Evolutionary conservation across 306 rosid species (phyloP).

Genomic region (Comarum palustre): DNA sequence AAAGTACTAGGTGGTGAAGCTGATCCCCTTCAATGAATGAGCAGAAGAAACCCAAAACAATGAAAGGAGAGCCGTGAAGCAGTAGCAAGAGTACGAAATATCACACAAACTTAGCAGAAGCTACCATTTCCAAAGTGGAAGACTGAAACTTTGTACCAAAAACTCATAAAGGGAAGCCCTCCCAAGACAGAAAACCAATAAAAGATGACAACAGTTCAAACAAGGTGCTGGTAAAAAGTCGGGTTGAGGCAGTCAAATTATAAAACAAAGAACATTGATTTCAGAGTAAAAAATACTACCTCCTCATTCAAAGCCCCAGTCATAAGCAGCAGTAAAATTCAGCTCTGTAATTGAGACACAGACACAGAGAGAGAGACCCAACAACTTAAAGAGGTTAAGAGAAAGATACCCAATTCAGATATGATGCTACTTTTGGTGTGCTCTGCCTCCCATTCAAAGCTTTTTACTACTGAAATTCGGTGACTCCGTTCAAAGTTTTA

Average conservation of each 20-base stretch:
- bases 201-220: conserved; percentile 50
- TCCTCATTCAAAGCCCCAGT: conserved; percentile 78
- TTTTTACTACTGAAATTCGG: conserved; percentile 47
- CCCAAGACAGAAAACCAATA: conserved; percentile 41
- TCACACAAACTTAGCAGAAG: conserved; percentile 59
- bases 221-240: conserved; percentile 47
- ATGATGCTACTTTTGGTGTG: conserved; percentile 62
- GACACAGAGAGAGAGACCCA: conserved; percentile 27
- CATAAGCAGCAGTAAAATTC: conserved; percentile 58
- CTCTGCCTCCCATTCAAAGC: conserved; percentile 54
- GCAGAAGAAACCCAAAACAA: conserved; percentile 29
- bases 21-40: conserved; percentile 34
- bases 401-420: conserved; percentile 90
- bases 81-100: conserved; percentile 40
- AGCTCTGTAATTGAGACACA: conserved; percentile 38
- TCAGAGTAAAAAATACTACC: conserved; percentile 56
- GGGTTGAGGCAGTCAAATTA: conserved; percentile 47
- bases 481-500: conserved; percentile 25
- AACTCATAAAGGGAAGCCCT: conserved; percentile 50
- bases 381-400: conserved; percentile 55
- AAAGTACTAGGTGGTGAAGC: conserved; percentile 12
- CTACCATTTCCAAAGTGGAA: conserved; percentile 66
- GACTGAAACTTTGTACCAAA: conserved; percentile 51
- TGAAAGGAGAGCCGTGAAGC: conserved; percentile 40
- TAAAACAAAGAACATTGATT: conserved; percentile 53